These are phyloP conservation scores for Candida quercuum DNA, from an alignment of 805 yeast species.

Conservation along the genomic window DNA sequence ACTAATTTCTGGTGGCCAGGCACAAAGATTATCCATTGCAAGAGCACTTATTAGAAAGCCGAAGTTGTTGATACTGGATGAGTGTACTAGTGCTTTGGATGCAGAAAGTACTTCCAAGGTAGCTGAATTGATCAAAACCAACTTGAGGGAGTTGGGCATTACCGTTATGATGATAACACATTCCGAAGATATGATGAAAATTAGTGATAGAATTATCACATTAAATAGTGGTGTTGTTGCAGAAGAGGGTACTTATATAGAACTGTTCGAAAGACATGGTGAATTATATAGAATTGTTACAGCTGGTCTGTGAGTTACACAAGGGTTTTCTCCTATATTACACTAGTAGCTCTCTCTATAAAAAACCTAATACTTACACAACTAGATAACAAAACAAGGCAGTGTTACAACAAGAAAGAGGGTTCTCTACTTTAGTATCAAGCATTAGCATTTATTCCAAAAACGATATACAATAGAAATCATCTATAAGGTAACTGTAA, in stretches of 20 bases:
- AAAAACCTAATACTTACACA: too few relatives aligned
- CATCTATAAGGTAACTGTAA: constrained; percentile 51
- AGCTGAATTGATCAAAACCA: constrained; percentile 38
- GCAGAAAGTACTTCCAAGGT: constrained; percentile 49
- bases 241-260: constrained; percentile 38
- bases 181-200: constrained; percentile 56
- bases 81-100: constrained; percentile 86
- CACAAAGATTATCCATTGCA: constrained; percentile 80
- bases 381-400: too few relatives aligned
- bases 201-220: constrained; percentile 46
- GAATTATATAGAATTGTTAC: constrained; percentile 27
- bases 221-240: constrained; percentile 43
- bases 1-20: constrained; percentile 83
- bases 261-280: constrained; percentile 23
- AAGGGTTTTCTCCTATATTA: too few relatives aligned
- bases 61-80: constrained; percentile 61
- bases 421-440: too few relatives aligned
- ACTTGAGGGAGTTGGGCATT: constrained; percentile 32
- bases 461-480: background rate
- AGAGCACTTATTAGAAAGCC: constrained; percentile 74
- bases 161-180: constrained; percentile 70
- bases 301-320: too few relatives aligned
- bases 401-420: too few relatives aligned
- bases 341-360: too few relatives aligned
- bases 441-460: background rate